A percentile compares a stretch with the other conserved stretches of the same genome.
These are phyloP conservation scores for Kuraishia piskuri DNA, from an alignment of 805 yeast species.

Conservation along the genomic window DNA sequence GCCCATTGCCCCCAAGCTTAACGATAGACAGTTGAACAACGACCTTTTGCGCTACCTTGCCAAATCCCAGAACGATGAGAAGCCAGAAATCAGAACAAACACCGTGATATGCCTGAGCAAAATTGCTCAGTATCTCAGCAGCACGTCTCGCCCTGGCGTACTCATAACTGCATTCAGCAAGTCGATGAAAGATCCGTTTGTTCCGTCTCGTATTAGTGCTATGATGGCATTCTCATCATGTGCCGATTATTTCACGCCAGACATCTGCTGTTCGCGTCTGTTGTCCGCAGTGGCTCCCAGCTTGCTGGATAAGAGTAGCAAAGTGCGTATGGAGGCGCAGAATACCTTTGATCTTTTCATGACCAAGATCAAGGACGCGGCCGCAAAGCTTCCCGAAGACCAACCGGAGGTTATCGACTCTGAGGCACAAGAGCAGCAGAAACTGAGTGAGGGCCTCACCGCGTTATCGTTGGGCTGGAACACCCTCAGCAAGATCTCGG, in stretches of 20 bases:
- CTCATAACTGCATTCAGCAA: slow-evolving; percentile 81
- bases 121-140: slow-evolving; percentile 51
- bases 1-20: slow-evolving; percentile 49
- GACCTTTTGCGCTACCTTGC: slow-evolving; percentile 78
- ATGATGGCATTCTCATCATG: slow-evolving; percentile 63
- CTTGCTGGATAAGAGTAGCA: slow-evolving; percentile 61
- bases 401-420: slow-evolving; percentile 18
- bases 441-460: slow-evolving; percentile 8
- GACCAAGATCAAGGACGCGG: slow-evolving; percentile 40
- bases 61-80: slow-evolving; percentile 68
- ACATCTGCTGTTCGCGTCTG: slow-evolving; percentile 70
- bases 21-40: slow-evolving; percentile 77
- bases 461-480: slow-evolving; percentile 16
- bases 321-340: slow-evolving; percentile 68
- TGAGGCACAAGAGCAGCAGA: slow-evolving; percentile 10
- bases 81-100: slow-evolving; percentile 69
- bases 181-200: slow-evolving; percentile 70
- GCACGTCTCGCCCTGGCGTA: slow-evolving; percentile 56
- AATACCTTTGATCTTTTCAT: slow-evolving; percentile 56
- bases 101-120: slow-evolving; percentile 63
- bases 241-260: slow-evolving; percentile 59
- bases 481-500: slow-evolving; percentile 4
- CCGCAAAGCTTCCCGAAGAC: slow-evolving; percentile 23
- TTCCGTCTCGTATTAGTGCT: slow-evolving; percentile 70
- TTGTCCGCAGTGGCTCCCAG: slow-evolving; percentile 82